phyloP scores from a whole-genome alignment of 2,329 filamentous ascomycete genomes.

The Alternaria ventricosa region DNA sequence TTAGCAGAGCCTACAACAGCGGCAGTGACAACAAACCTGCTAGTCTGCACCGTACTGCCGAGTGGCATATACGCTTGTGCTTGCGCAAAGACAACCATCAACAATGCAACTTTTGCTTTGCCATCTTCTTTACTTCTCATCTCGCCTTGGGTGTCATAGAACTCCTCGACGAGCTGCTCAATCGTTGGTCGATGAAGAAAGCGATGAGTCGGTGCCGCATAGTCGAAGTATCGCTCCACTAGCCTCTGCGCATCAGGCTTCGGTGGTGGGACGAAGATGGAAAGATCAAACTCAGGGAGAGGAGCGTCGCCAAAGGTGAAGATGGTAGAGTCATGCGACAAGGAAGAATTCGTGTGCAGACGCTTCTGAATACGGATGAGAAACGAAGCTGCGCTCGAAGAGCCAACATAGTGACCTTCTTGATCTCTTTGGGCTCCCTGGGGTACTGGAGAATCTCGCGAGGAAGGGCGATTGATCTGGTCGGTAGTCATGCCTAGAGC shows the following conservation, averaged over 20 bases:
- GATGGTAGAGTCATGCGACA: constrained; percentile 53
- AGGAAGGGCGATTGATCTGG: constrained; percentile 30
- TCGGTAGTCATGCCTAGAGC: constrained; percentile 22
- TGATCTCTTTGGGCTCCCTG: constrained; percentile 50
- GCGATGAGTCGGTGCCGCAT: constrained; percentile 66
- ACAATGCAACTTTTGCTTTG: constrained; percentile 53
- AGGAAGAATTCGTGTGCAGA: constrained; percentile 50
- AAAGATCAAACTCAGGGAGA: constrained; percentile 53
- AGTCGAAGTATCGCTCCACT: constrained; percentile 64
- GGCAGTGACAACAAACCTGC: constrained; percentile 22
- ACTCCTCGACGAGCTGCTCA: constrained; percentile 53
- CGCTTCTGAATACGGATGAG: constrained; percentile 59
- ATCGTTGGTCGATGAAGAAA: constrained; percentile 64
- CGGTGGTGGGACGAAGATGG: constrained; percentile 52
- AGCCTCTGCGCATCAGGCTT: constrained; percentile 54
- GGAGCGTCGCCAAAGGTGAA: constrained; percentile 61
- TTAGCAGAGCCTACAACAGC: not conserved
- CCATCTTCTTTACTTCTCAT: constrained; percentile 52
- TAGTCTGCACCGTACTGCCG: constrained; percentile 31
- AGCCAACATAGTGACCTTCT: constrained; percentile 58
- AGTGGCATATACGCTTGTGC: constrained; percentile 53
- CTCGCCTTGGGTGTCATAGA: constrained; percentile 54
- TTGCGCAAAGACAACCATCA: constrained; percentile 63
- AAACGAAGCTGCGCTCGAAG: constrained; percentile 58
- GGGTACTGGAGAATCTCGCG: constrained; percentile 55